phyloP scores from a whole-genome alignment of 23 red algal genomes.

The Agarophyton chilense region DNA sequence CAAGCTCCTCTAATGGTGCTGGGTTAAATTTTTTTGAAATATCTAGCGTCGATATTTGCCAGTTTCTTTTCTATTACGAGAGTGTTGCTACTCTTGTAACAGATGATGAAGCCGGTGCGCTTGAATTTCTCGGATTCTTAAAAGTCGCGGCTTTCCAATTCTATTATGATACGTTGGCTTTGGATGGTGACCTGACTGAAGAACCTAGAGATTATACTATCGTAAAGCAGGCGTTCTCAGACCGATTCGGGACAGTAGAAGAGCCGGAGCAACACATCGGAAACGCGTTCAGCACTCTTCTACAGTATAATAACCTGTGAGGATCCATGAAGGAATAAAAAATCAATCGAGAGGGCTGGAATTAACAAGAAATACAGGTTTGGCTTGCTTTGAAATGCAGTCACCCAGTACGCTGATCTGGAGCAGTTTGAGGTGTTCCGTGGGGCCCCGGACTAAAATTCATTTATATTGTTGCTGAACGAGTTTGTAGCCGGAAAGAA shows the following conservation, averaged over 20 bases:
- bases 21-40: too few species aligned
- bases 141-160: conserved; percentile 7
- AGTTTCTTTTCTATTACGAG: not conserved
- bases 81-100: not conserved
- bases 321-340: not conserved
- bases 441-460: too few species aligned
- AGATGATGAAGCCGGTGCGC: not conserved
- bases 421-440: too few species aligned
- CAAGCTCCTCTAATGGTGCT: too few species aligned
- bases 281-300: not conserved
- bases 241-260: not conserved
- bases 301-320: not conserved
- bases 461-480: too few species aligned
- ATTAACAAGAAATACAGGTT: too few species aligned
- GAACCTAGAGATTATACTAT: not conserved
- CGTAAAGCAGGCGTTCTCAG: not conserved
- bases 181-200: not conserved
- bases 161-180: conserved; percentile 25
- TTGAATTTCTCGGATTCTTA: not conserved
- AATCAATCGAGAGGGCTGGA: too few species aligned
- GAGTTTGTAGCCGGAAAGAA: too few species aligned
- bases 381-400: too few species aligned
- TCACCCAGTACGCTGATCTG: too few species aligned
- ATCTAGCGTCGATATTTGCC: too few species aligned
- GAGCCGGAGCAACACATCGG: not conserved